Base-by-base conservation (phyloP, 2,329 filamentous ascomycete genomes). In the Ascosphaera acerosa region DNA sequence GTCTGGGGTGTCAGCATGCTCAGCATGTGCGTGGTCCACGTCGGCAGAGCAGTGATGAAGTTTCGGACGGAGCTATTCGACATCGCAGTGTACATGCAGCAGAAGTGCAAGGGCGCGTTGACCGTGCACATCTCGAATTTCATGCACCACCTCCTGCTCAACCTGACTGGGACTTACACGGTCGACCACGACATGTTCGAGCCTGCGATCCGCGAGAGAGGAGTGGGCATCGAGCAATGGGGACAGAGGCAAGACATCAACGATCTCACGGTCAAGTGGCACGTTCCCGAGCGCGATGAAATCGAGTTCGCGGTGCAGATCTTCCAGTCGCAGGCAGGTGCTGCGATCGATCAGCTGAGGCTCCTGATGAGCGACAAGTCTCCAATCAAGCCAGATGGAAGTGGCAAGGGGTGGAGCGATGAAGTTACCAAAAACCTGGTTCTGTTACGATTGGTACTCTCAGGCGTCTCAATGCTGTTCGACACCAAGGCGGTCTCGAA, bases 371-470 rank as follows among this genome's bases (percentile, higher is more conserved):
- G 76, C 37, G 71, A 78, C 29, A 66, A 74, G 20, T 74, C 81
- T 1, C 73, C 70, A 2, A 73, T 94, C 32, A 89, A 81, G 50
- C 68, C 84, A 34, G 84, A 82, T 40, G 87, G 87, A 22, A 91
- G 84, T 48, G 89, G 90, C 41, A 97, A 94, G 52, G 84, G 92
- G 43, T 97, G 87, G 87, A 92, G 84, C 0, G 87, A 97, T 48
- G 89, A 97, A 48, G 74, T 94, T 17, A 84, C 81, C 2, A 63
- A 87, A 33, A 80, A 91, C 40, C 62, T 97, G 34, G 77, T 84
- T 9, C 71, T 92, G 32, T 60, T 97, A 10, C 66, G 84, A 18
- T 62, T 97, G n/a, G 69, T 91, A 28, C 69, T 90, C 16, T 89
- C 84, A 3, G 87, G 87, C 32, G 71, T 91, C 35, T 82, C 84